These are phyloP conservation scores for Alternaria tenuissima DNA, from an alignment of 2,329 filamentous ascomycete species.

Conservation along the genomic window DNA sequence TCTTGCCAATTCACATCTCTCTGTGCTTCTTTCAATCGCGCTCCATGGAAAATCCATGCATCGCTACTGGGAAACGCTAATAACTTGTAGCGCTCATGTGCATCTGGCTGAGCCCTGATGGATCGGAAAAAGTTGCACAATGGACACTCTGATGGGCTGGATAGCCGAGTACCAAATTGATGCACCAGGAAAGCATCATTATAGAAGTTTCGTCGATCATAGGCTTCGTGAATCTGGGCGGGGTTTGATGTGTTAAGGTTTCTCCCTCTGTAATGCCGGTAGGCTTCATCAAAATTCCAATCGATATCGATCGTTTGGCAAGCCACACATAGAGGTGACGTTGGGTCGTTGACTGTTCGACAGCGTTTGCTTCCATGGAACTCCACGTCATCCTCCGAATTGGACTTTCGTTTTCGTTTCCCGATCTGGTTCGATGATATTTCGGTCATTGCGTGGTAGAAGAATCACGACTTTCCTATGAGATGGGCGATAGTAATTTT, in stretches of 20 bases:
- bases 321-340: slow-evolving; percentile 2
- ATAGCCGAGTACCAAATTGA: slow-evolving; percentile 3
- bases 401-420: neutral
- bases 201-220: slow-evolving; percentile 7
- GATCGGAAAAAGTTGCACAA: slow-evolving; percentile 13
- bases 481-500: neutral
- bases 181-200: slow-evolving; percentile 7
- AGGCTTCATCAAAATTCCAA: slow-evolving; percentile 5
- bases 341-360: neutral
- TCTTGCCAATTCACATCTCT: neutral
- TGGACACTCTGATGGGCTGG: slow-evolving; percentile 1
- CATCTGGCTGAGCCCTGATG: slow-evolving; percentile 11
- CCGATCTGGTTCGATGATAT: neutral
- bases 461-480: neutral
- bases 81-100: slow-evolving; percentile 17
- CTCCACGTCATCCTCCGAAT: neutral
- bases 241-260: neutral
- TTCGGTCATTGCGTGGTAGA: neutral
- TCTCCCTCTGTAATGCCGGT: neutral
- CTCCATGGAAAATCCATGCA: slow-evolving; percentile 16
- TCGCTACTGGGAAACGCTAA: slow-evolving; percentile 22
- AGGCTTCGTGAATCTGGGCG: neutral
- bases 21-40: neutral
- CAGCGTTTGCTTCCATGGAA: neutral
- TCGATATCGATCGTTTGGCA: slow-evolving; percentile 14